Evolutionary conservation across 164 flowering plant genomes (phyloP).

Genomic region (Aristolochia fimbriata): DNA sequence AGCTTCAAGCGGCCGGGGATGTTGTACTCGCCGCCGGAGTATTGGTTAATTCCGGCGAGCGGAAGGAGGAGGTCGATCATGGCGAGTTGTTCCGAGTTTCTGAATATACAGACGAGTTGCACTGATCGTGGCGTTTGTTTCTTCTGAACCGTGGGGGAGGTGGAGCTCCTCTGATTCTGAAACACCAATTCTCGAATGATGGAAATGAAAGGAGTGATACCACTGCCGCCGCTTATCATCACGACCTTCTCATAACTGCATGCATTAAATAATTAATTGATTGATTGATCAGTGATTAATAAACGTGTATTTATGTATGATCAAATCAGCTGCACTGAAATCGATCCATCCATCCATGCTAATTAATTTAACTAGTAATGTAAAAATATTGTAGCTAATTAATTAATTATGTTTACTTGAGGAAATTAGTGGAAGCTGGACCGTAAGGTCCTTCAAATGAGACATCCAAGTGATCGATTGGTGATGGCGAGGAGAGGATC

Average conservation of each 20-base stretch:
- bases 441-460: slow-evolving; percentile 91
- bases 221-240: slow-evolving; percentile 84
- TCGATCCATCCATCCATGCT: no score
- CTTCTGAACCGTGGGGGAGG: no score
- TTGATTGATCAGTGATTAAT: no score
- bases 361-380: no score
- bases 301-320: no score
- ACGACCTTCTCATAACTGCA: slow-evolving; percentile 75
- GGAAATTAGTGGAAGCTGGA: slow-evolving; percentile 50
- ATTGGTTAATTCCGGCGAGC: slow-evolving; percentile 17
- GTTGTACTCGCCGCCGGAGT: no score
- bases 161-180: slow-evolving; percentile 13
- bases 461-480: slow-evolving; percentile 42
- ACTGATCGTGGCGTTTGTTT: slow-evolving; percentile 31
- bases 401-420: slow-evolving; percentile 27
- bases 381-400: no score
- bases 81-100: slow-evolving; percentile 44
- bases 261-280: no score
- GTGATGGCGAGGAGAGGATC: slow-evolving; percentile 37
- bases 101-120: slow-evolving; percentile 46
- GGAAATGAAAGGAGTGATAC: slow-evolving; percentile 72
- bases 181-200: slow-evolving; percentile 53
- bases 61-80: slow-evolving; percentile 73
- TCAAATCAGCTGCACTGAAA: no score
- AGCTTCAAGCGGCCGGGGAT: slow-evolving; percentile 37